Evolutionary conservation across 2,329 filamentous ascomycete species (phyloP).

Genomic region (Fusarium pilosicola): DNA sequence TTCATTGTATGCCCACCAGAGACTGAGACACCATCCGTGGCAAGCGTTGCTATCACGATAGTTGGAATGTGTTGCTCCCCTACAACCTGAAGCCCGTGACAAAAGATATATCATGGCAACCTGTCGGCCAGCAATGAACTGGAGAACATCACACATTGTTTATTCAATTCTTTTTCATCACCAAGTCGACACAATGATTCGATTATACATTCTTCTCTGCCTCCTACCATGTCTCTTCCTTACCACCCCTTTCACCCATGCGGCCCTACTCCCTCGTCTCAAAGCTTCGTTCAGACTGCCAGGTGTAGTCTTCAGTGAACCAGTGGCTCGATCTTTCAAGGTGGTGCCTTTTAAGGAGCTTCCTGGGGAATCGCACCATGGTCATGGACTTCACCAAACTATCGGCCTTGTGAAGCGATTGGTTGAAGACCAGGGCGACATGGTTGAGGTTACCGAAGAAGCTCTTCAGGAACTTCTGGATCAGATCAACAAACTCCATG

Average conservation of each 20-base stretch:
- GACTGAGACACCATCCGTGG: constrained; percentile 37
- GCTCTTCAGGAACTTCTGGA: constrained; percentile 43
- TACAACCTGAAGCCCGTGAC: constrained; percentile 31
- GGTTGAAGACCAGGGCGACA: constrained; percentile 40
- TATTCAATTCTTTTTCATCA: background rate
- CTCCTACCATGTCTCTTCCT: constrained; percentile 25
- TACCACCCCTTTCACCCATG: constrained; percentile 9
- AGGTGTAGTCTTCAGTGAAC: constrained; percentile 10
- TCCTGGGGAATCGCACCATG: constrained; percentile 8
- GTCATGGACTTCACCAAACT: constrained; percentile 22
- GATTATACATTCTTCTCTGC: constrained; percentile 33
- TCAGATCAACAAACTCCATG: constrained; percentile 43
- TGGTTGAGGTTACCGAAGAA: constrained; percentile 41
- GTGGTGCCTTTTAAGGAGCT: constrained; percentile 19
- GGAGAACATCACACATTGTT: constrained; percentile 5
- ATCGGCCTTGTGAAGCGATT: constrained; percentile 35
- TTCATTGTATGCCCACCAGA: constrained; percentile 8
- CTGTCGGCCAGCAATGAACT: background rate
- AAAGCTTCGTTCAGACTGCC: constrained; percentile 13
- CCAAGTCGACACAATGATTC: constrained; percentile 37
- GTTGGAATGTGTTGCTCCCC: constrained; percentile 50
- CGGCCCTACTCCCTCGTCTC: constrained; percentile 17
- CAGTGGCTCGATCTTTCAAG: constrained; percentile 9
- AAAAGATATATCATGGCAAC: constrained; percentile 36
- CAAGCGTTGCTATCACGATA: constrained; percentile 33